These are phyloP conservation scores for Aspergillus floridensis DNA, from an alignment of 2,329 filamentous ascomycete genomes.

Conservation along the genomic window DNA sequence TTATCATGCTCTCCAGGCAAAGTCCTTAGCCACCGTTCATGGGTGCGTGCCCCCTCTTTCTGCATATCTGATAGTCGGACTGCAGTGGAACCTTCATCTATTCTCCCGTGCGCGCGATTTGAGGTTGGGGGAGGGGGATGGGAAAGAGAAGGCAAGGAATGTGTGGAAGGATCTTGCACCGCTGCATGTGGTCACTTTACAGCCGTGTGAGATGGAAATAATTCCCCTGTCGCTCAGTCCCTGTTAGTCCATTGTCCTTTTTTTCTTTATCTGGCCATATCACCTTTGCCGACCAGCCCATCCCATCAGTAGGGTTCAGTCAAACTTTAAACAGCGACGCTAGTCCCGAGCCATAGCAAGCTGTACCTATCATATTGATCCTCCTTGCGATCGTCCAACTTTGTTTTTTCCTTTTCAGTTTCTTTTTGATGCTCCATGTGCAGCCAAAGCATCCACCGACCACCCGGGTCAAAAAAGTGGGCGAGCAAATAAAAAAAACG, in stretches of 20 bases:
- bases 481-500: slow-evolving; percentile 1
- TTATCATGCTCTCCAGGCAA: no score
- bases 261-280: slow-evolving; percentile 5
- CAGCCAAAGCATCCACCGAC: slow-evolving; percentile 3
- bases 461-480: neutral
- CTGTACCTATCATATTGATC: slow-evolving; percentile 18
- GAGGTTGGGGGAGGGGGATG: neutral
- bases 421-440: neutral
- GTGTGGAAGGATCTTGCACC: slow-evolving; percentile 3
- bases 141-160: neutral
- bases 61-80: neutral
- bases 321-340: slow-evolving; percentile 13
- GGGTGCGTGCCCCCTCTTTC: neutral
- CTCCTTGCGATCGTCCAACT: slow-evolving; percentile 3
- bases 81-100: neutral
- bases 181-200: slow-evolving; percentile 5
- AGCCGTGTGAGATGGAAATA: neutral
- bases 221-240: slow-evolving; percentile 16
- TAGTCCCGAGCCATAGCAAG: slow-evolving; percentile 16
- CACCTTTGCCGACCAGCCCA: slow-evolving; percentile 2
- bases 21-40: neutral
- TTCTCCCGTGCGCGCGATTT: neutral
- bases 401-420: neutral
- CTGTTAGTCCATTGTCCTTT: neutral
- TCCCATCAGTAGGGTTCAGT: neutral